phyloP scores from a whole-genome alignment of 1,284 basidiomycete species.

The Moesziomyces parantarcticus region DNA sequence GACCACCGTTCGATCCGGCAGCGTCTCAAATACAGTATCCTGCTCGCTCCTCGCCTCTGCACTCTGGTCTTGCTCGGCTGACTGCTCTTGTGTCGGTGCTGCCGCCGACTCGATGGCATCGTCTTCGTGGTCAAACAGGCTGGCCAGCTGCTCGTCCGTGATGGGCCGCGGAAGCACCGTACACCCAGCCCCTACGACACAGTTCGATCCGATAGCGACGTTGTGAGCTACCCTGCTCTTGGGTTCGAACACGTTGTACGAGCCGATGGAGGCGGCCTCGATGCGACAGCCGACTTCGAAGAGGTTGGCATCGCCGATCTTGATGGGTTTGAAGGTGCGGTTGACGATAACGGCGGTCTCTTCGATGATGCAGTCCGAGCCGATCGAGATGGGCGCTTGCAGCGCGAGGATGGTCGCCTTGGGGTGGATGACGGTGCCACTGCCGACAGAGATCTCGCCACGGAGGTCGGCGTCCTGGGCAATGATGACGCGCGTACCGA shows the following conservation, averaged over 20 bases:
- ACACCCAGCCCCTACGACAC: conserved; percentile 82
- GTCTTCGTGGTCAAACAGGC: conserved; percentile 22
- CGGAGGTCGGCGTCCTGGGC: conserved; percentile 55
- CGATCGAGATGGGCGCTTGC: conserved; percentile 86
- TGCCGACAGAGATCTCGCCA: conserved; percentile 57
- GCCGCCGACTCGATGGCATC: neutral
- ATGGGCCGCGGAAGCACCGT: conserved; percentile 39
- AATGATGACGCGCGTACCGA: conserved; percentile 53
- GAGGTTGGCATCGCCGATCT: conserved; percentile 88
- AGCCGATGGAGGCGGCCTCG: conserved; percentile 83
- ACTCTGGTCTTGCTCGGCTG: neutral
- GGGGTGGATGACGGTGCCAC: conserved; percentile 84
- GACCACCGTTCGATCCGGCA: conserved; percentile 86
- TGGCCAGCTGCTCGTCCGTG: conserved; percentile 12
- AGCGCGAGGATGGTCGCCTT: conserved; percentile 89
- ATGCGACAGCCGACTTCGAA: conserved; percentile 94
- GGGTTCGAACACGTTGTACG: conserved; percentile 84
- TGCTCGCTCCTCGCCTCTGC: neutral
- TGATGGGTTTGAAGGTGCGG: conserved; percentile 75
- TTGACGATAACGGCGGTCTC: conserved; percentile 89
- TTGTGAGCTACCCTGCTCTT: conserved; percentile 81
- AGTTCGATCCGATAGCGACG: conserved; percentile 80
- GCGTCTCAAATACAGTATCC: conserved; percentile 69
- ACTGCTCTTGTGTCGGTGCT: neutral
- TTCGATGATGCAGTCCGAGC: conserved; percentile 88